A percentile compares a stretch with the other conserved stretches of the same genome.
phyloP scores from a whole-genome alignment of 2,329 filamentous ascomycete genomes.

The Aaosphaeria pasadenensis region DNA sequence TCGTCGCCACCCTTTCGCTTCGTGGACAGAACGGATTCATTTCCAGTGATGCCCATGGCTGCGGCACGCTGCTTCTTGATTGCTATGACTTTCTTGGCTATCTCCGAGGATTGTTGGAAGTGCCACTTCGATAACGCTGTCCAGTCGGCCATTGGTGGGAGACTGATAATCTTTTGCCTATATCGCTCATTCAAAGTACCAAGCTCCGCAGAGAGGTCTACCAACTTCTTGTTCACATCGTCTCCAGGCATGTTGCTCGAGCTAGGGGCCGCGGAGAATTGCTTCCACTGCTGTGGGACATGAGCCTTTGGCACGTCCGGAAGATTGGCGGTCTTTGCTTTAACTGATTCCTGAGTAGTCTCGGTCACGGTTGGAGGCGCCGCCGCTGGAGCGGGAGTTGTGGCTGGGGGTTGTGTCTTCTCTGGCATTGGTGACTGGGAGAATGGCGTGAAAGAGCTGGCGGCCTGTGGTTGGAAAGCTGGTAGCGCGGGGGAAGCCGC shows the following conservation, averaged over 20 bases:
- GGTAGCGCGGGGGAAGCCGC: no score
- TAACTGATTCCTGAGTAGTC: not conserved
- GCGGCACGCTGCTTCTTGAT: conserved; percentile 27
- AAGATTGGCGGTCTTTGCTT: not conserved
- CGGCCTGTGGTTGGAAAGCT: no score
- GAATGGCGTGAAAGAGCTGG: no score
- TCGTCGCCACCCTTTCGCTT: conserved; percentile 16
- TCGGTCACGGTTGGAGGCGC: not conserved
- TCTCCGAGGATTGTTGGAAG: conserved; percentile 18
- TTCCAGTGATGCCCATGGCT: conserved; percentile 27
- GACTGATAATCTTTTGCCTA: conserved; percentile 18
- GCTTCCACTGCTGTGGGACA: conserved; percentile 24
- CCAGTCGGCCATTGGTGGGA: conserved; percentile 28
- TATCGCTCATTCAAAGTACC: conserved; percentile 25
- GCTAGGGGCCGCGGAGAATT: not conserved
- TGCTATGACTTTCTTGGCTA: conserved; percentile 26
- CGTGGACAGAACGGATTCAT: conserved; percentile 29
- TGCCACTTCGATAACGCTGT: conserved; percentile 29
- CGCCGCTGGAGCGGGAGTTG: not conserved
- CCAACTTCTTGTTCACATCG: conserved; percentile 12
- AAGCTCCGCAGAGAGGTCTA: conserved; percentile 18
- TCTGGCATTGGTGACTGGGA: not conserved
- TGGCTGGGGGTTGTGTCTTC: not conserved
- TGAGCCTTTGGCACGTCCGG: conserved; percentile 17
- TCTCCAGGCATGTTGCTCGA: conserved; percentile 9